These are phyloP conservation scores for Colletotrichum sp. DNA, from an alignment of 2,329 filamentous ascomycete genomes.

Conservation along the genomic window DNA sequence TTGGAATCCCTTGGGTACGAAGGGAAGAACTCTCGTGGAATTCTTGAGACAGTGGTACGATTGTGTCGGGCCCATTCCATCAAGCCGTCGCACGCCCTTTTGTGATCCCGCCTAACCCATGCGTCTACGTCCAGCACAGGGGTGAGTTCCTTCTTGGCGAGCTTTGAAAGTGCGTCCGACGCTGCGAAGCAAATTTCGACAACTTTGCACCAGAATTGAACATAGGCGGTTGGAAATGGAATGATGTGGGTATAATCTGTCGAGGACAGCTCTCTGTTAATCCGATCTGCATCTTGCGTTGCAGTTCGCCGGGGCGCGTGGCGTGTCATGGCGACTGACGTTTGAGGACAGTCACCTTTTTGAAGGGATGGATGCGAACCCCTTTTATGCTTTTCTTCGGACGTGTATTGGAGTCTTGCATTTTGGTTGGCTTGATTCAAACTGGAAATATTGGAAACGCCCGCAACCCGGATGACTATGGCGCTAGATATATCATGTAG, in stretches of 20 bases:
- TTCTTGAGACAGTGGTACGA: not conserved
- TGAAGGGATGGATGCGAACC: not conserved
- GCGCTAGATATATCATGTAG: not conserved
- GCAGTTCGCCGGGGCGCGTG: not conserved
- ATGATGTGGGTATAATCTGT: not conserved
- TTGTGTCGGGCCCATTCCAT: not conserved
- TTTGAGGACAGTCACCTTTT: accelerated
- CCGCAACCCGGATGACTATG: not conserved
- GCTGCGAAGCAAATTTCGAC: not conserved
- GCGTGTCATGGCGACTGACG: not conserved
- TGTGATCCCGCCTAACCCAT: not conserved
- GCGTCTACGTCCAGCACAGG: not conserved
- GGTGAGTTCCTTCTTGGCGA: not conserved
- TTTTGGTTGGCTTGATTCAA: not conserved
- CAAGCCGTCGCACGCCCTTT: not conserved
- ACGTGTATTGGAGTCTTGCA: accelerated
- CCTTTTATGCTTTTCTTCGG: not conserved
- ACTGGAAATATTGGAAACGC: not conserved
- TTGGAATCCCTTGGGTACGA: not conserved
- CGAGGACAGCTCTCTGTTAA: not conserved
- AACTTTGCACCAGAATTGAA: not conserved
- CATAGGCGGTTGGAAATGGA: not conserved
- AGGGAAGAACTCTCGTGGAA: not conserved
- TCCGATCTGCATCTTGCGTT: not conserved
- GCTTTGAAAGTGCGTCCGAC: not conserved